Base-by-base conservation (phyloP, 106 monocot species). In the Dendrobium officinale region DNA sequence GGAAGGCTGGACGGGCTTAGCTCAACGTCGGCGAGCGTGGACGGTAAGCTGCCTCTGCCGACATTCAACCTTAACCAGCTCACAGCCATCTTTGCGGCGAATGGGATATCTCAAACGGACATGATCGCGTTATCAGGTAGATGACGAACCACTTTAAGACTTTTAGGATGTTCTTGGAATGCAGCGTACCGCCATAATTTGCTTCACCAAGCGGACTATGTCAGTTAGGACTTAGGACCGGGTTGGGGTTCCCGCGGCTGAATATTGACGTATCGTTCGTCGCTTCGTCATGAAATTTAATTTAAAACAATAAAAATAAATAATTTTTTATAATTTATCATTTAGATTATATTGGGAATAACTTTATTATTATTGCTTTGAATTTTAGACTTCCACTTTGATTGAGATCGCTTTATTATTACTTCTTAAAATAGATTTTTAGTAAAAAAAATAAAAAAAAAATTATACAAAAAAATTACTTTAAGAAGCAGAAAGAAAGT, bases 101-200 rank as follows among this genome's bases (percentile, higher is more conserved):
- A 85, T 47, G 92, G 92, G 0, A 83, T 95, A 24, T 83, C 88
- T 19, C 94, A 88, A 76, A 79, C 83, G 11, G 94, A 95, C 85
- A 88, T 95, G 90, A 82, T 95, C 44, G 94, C 94, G 3, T 84
- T 95, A 61, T 95, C 94, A 22, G 94, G 94, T 91, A 64, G 29
- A 27, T 2, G 40, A 13, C 16, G 10, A 9, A 41, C 11, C 41
- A 9, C 2, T 41, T 42, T 73, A 24, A 16, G 33, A 4, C 2
- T 18, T 27, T 73, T 73, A 73, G 5, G 40, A 16, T 73, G 73
- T 16, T 42, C 33, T 16, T 42, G 13, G 42, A 18, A 16, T 37
- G 40, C 41, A 42, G 10, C 41, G 41, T 67, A 67, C 67, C 3
- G 26, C 6, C 26, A 56, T 56, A 56, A 18, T 15, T 11, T 56